These are phyloP conservation scores for Sporothrix schenckii DNA, from an alignment of 2,329 filamentous ascomycete species.

Conservation along the genomic window DNA sequence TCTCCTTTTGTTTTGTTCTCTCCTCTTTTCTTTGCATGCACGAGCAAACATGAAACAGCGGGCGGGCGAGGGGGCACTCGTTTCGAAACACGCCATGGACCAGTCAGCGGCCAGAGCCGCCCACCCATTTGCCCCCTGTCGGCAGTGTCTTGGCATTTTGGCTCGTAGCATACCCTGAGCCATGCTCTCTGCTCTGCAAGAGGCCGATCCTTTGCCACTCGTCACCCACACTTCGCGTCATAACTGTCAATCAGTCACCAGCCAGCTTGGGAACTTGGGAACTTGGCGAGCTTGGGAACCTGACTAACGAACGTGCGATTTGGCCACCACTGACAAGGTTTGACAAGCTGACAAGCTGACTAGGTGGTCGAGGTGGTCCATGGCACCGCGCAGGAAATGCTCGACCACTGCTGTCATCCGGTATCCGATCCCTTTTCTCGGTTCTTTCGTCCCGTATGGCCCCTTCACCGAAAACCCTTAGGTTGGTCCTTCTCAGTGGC, in stretches of 20 bases:
- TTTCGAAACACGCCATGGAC: constrained; percentile 29
- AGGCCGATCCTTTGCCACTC: constrained; percentile 1
- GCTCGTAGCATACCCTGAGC: not conserved
- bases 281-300: too few relatives aligned
- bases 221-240: not conserved
- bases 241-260: not conserved
- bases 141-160: not conserved
- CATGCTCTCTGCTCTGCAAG: not conserved
- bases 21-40: constrained; percentile 10
- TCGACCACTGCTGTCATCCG: not conserved
- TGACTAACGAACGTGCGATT: too few relatives aligned
- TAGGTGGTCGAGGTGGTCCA: not conserved
- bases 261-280: too few relatives aligned
- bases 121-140: constrained; percentile 18
- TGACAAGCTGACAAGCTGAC: too few relatives aligned
- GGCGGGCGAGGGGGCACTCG: constrained; percentile 18
- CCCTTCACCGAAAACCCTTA: not conserved
- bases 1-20: not conserved
- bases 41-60: constrained; percentile 29
- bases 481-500: not conserved
- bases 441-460: not conserved
- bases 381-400: not conserved
- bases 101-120: constrained; percentile 29
- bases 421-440: not conserved
- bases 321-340: not conserved